Evolutionary conservation across 192 early-diverging fungal genomes (phyloP).

Genomic region (Pilaira anomala): DNA sequence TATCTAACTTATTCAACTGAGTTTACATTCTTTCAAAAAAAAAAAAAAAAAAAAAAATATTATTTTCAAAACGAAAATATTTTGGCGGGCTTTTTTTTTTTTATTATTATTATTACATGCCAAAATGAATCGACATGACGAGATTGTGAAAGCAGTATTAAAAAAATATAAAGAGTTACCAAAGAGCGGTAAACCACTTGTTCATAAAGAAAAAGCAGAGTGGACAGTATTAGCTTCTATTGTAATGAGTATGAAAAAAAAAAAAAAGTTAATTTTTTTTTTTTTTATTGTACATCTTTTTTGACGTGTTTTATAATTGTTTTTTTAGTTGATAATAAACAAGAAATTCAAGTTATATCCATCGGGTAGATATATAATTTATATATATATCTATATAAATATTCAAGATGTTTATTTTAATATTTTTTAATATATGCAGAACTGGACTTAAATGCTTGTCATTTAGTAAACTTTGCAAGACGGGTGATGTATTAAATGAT

Average conservation of each 20-base stretch:
- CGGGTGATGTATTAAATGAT: slow-evolving; percentile 75
- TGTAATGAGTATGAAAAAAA: slow-evolving; percentile 32
- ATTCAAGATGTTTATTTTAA: slow-evolving; percentile 1
- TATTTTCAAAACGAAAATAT: too few species aligned
- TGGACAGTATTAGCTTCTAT: slow-evolving; percentile 89
- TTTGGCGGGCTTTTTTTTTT: not conserved
- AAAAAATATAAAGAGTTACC: slow-evolving; percentile 55
- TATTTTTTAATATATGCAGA: slow-evolving; percentile 40
- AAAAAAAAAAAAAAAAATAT: slow-evolving; percentile 7
- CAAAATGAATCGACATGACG: slow-evolving; percentile 28
- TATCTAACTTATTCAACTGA: too few species aligned
- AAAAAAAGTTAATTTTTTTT: too few species aligned
- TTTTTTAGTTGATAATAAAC: slow-evolving; percentile 2
- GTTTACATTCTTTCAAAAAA: too few species aligned
- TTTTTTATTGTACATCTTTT: not conserved
- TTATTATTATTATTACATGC: slow-evolving; percentile 5
- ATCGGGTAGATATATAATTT: slow-evolving; percentile 13
- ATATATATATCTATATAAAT: not conserved
- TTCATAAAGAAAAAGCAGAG: slow-evolving; percentile 52
- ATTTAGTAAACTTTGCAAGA: slow-evolving; percentile 48
- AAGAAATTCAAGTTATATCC: slow-evolving; percentile 22
- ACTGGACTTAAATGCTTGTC: slow-evolving; percentile 87
- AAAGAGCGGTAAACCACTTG: slow-evolving; percentile 73
- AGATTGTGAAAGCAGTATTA: slow-evolving; percentile 51
- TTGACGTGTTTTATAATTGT: slow-evolving; percentile 5